Evolutionary conservation across 768 basidiomycete species (phyloP).

Genomic region (Collybiopsis luxurians): DNA sequence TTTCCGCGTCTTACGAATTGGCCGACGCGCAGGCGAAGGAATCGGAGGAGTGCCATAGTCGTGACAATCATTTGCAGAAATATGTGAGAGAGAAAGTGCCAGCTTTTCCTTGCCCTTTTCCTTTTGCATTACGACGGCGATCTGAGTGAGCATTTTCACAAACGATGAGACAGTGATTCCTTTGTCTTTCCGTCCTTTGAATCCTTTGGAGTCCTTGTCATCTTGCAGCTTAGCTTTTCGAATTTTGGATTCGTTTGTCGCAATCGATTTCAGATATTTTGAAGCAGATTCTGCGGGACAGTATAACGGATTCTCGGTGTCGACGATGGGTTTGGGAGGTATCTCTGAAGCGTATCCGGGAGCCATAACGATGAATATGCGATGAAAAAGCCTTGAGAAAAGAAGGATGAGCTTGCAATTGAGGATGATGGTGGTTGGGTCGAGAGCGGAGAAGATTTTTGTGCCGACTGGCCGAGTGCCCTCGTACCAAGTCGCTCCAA

Average conservation of each 20-base stretch:
- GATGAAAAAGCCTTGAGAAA: too few species aligned
- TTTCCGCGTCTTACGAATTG: constrained; percentile 4
- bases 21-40: not conserved
- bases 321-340: constrained; percentile 31
- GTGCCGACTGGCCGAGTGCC: too few species aligned
- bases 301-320: constrained; percentile 57
- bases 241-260: constrained; percentile 21
- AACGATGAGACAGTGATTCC: constrained; percentile 1
- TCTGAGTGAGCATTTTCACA: constrained; percentile 1
- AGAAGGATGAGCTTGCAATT: too few species aligned
- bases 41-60: constrained; percentile 8
- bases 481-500: too few species aligned
- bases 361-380: too few species aligned
- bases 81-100: not conserved
- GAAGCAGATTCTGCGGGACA: constrained; percentile 49
- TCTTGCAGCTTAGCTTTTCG: constrained; percentile 2
- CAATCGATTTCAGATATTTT: constrained; percentile 41
- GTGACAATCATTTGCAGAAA: constrained; percentile 1
- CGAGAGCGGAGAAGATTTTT: too few species aligned
- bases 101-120: not conserved
- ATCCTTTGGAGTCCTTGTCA: not conserved
- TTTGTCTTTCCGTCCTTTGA: not conserved
- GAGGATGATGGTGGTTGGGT: too few species aligned
- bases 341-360: not conserved
- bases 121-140: not conserved